phyloP scores from a whole-genome alignment of 2,329 filamentous ascomycete species.

The Cladosporium cucumerinum region DNA sequence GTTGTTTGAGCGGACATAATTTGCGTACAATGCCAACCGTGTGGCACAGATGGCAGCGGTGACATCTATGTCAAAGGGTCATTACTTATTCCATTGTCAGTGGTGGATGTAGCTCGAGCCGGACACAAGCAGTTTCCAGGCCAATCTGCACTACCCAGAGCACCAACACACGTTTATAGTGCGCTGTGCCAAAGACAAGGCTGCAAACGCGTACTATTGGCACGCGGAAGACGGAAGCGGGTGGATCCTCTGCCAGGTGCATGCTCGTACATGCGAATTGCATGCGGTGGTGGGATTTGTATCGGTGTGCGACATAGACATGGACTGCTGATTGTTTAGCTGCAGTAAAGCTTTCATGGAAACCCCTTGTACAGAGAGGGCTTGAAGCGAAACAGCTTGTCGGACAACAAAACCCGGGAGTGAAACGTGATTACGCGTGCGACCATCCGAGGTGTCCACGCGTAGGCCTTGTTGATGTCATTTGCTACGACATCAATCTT shows the following conservation, averaged over 20 bases:
- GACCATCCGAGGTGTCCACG: neutral
- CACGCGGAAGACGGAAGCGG: conserved; percentile 2
- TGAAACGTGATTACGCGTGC: conserved; percentile 15
- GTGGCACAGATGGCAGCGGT: neutral
- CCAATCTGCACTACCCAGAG: neutral
- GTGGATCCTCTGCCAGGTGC: conserved; percentile 1
- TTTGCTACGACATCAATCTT: neutral
- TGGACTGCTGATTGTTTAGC: neutral
- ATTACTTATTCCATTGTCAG: neutral
- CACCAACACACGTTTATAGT: neutral
- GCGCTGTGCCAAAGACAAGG: neutral
- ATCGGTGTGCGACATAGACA: neutral
- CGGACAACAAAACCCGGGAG: neutral
- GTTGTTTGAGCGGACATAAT: conserved; percentile 14
- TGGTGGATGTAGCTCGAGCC: neutral
- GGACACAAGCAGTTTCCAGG: neutral
- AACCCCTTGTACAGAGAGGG: neutral
- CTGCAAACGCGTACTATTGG: conserved; percentile 8
- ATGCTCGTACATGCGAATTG: conserved; percentile 5
- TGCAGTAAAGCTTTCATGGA: neutral
- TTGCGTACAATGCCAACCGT: neutral
- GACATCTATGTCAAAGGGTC: neutral
- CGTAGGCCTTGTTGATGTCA: conserved; percentile 4
- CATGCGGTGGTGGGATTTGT: neutral
- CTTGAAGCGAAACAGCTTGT: neutral